Conservation (phyloP, 208 protist species). For the Acanthamoeba royreba region DNA sequence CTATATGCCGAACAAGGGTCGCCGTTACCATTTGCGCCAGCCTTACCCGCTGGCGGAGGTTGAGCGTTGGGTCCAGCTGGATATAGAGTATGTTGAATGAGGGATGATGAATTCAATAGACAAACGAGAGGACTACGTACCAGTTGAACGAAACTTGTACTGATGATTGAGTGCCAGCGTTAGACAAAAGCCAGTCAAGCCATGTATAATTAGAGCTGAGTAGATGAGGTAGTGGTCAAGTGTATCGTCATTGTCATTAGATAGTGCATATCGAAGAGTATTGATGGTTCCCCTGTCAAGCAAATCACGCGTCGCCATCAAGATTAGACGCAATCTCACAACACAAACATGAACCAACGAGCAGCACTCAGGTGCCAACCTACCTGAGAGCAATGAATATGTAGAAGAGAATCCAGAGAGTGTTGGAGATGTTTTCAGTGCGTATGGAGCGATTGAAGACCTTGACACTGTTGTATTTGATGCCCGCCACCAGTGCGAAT, state of each 20-base stretch:
- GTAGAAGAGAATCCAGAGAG: conserved; percentile 69
- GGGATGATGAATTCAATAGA: background rate
- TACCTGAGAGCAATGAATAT: conserved; percentile 48
- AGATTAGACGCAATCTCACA: background rate
- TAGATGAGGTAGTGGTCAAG: conserved; percentile 19
- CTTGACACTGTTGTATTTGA: conserved; percentile 63
- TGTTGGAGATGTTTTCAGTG: conserved; percentile 64
- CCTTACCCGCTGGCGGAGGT: background rate
- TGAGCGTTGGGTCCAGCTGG: background rate
- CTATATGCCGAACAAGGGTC: background rate
- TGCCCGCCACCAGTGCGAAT: conserved; percentile 54
- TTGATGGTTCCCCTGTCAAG: conserved; percentile 50
- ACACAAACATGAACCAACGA: background rate
- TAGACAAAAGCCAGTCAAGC: conserved; percentile 52
- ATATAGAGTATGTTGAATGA: background rate
- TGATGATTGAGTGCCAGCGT: conserved; percentile 65
- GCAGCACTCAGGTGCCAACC: background rate
- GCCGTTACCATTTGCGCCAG: background rate
- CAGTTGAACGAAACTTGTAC: conserved; percentile 50
- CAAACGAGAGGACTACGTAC: background rate
- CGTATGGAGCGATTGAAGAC: conserved; percentile 62
- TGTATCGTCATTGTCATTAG: background rate
- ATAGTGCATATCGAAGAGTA: conserved; percentile 57
- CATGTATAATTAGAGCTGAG: conserved; percentile 44
- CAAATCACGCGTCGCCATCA: background rate